Evolutionary conservation across 2,329 filamentous ascomycete genomes (phyloP).

Genomic region (Chaetomium strumarium): DNA sequence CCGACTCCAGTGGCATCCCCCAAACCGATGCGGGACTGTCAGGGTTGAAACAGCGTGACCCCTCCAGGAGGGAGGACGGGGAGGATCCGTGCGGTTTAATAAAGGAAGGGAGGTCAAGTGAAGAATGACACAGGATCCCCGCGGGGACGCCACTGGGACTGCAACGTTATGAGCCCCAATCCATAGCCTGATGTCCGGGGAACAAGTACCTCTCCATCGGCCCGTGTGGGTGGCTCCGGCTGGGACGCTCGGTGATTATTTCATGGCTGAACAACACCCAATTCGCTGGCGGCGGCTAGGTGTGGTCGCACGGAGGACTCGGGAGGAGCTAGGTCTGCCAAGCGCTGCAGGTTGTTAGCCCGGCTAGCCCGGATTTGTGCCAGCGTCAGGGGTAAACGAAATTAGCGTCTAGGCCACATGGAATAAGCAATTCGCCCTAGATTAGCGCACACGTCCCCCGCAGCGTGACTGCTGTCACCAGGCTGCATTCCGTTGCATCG

Average conservation of each 20-base stretch:
- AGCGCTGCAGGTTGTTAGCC: slow-evolving; percentile 8
- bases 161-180: too few species aligned
- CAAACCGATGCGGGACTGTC: slow-evolving; percentile 5
- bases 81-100: slow-evolving; percentile 9
- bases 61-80: neutral
- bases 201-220: neutral
- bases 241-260: neutral
- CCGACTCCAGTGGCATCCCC: slow-evolving; percentile 2
- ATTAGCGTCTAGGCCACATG: neutral
- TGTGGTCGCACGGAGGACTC: neutral
- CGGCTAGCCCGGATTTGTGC: slow-evolving; percentile 1
- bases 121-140: too few species aligned
- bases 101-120: neutral
- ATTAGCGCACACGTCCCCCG: too few species aligned
- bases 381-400: neutral
- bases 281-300: neutral
- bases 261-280: neutral
- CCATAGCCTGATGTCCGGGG: too few species aligned
- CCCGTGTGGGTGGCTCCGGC: neutral
- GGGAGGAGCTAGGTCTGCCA: neutral
- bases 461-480: too few species aligned
- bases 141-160: too few species aligned
- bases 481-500: too few species aligned
- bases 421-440: too few species aligned
- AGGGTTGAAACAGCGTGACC: neutral